Base-by-base conservation (phyloP, 768 basidiomycete species). In the Amanita subjunquillea region DNA sequence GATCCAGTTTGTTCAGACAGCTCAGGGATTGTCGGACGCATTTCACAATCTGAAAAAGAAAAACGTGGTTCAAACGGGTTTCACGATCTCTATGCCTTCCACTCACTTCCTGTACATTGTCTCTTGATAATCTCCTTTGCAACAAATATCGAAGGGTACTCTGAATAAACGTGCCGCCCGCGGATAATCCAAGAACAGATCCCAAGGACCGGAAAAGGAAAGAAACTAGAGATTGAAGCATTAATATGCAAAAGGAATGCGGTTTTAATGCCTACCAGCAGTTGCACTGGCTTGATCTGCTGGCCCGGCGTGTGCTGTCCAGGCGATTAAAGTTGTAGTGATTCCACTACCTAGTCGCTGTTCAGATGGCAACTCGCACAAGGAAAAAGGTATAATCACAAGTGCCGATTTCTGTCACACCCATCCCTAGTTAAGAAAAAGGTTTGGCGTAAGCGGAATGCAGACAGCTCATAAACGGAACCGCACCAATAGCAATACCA, bases 131-230 rank as follows among this genome's bases (percentile, higher is more conserved):
- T 32, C 67, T 69, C 22, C 56, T 56, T 17, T 64, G 70, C 6
- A 83, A 69, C 13, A 67, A 63, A 10, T 61, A 65, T 1, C 79
- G 70, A 10, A 85, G 67, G 0, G 70, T 71, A 38, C 69, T 65
- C 60, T 83, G 81, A 0, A 79, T 65, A 15, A 83, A 57, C 0
- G 80, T 77, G 50, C 79, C 81, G 4, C 77, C 77, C 0, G 79
- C 62, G 0, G 81, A 80, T 1, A 83, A 59, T 1, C 80, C 79
- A 22, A 82, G 64, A 6, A 83, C 79, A 2, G 73, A 73, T 2
- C 82, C 82, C 10, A 83, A 60, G 3, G 81, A 82, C 32, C 82
- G 77, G 69, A 83, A 85, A 32, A 85, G 78, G 61, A 83, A 83
- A 0, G 80, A 82, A 0, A 79, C 82, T 81, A 57, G 6, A 45